Conservation (phyloP, 495 filamentous ascomycete genomes). For the Parmelia sp. region DNA sequence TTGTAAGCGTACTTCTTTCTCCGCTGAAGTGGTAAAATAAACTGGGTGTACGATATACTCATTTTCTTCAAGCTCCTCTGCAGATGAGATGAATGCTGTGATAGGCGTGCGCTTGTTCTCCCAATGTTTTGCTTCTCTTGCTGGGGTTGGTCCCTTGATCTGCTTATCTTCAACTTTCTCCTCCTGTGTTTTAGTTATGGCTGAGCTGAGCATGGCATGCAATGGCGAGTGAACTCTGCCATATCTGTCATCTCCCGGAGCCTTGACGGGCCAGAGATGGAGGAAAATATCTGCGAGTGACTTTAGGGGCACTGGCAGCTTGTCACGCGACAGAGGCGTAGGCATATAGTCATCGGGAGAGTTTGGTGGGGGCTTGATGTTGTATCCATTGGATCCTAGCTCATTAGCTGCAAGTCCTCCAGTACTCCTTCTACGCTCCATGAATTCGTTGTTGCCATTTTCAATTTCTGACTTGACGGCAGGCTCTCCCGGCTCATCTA, state of each 20-base stretch:
- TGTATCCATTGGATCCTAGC: constrained; percentile 14
- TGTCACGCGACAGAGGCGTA: constrained; percentile 50
- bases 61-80: constrained; percentile 70
- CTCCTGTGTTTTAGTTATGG: constrained; percentile 57
- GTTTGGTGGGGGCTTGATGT: constrained; percentile 20
- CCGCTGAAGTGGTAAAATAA: constrained; percentile 41
- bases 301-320: constrained; percentile 56
- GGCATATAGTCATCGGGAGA: constrained; percentile 68
- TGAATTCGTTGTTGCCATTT: neutral
- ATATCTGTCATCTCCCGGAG: constrained; percentile 75
- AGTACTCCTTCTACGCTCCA: neutral
- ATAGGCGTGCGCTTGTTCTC: constrained; percentile 68
- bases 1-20: constrained; percentile 39
- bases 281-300: constrained; percentile 76
- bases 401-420: constrained; percentile 17
- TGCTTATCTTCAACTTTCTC: constrained; percentile 46
- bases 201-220: constrained; percentile 66
- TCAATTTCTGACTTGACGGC: constrained; percentile 19
- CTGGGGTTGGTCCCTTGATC: constrained; percentile 49
- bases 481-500: constrained; percentile 36
- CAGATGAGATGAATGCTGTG: constrained; percentile 62
- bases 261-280: constrained; percentile 81
- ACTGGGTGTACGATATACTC: constrained; percentile 78
- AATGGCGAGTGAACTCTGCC: constrained; percentile 78
- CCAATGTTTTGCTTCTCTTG: constrained; percentile 53